Percentiles rank a stretch among this genome's conserved stretches.
Evolutionary conservation across 108 stramenopile genomes (phyloP).

Genomic region (Pseudonitzschia pungens): DNA sequence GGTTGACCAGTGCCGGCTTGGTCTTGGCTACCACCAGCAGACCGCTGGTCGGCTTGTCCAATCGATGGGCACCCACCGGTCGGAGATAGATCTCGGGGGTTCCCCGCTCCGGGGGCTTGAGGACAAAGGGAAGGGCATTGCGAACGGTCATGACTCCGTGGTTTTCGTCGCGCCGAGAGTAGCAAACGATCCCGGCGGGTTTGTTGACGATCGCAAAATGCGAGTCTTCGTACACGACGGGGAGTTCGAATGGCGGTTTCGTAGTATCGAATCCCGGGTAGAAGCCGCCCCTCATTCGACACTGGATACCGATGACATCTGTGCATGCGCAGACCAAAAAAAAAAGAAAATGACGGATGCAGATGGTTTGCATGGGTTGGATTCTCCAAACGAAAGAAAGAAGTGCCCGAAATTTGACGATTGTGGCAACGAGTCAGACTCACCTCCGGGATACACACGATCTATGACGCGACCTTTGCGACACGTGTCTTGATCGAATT

Average conservation of each 20-base stretch:
- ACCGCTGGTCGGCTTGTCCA: conserved; percentile 78
- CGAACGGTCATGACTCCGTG: conserved; percentile 70
- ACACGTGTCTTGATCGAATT: conserved; percentile 47
- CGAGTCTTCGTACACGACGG: conserved; percentile 83
- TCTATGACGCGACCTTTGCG: conserved; percentile 60
- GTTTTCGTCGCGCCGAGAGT: conserved; percentile 48
- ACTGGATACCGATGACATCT: conserved; percentile 70
- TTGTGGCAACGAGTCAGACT: neutral
- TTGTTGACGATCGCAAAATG: conserved; percentile 83
- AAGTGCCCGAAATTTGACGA: neutral
- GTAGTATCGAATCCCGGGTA: conserved; percentile 53
- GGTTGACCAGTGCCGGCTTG: conserved; percentile 68
- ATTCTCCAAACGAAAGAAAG: neutral
- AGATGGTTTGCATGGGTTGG: too few species aligned
- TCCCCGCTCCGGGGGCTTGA: conserved; percentile 59
- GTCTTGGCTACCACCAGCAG: conserved; percentile 76
- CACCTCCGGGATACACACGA: conserved; percentile 69
- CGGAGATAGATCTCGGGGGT: conserved; percentile 56
- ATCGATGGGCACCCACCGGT: conserved; percentile 77
- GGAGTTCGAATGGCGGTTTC: conserved; percentile 67
- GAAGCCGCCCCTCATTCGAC: conserved; percentile 54
- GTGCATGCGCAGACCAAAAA: neutral
- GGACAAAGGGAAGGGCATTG: conserved; percentile 61
- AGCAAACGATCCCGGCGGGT: conserved; percentile 72
- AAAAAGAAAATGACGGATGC: too few species aligned